Conservation (phyloP, 352 stramenopile genomes). For the Thraustotheca clavata region DNA sequence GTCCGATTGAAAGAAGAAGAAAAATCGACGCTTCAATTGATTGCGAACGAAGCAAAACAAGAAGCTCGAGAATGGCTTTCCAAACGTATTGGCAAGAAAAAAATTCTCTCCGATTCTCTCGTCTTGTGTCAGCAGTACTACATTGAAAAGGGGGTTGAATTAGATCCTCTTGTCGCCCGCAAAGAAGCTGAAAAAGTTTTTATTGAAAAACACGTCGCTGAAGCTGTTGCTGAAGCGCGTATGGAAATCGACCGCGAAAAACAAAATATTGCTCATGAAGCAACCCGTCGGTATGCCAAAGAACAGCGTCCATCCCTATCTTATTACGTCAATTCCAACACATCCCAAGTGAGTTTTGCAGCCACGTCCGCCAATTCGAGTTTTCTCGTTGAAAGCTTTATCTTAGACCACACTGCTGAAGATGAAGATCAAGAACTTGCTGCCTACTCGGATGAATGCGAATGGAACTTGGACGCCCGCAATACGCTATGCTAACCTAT, state of each 20-base stretch:
- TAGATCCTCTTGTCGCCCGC: background rate
- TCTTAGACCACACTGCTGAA: background rate
- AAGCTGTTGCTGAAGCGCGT: constrained; percentile 46
- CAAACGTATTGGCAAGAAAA: constrained; percentile 69
- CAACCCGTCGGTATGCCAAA: background rate
- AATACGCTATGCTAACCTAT: constrained; percentile 13
- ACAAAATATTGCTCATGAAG: constrained; percentile 47
- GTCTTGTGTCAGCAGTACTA: constrained; percentile 24
- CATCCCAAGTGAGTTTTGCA: background rate
- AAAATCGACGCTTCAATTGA: constrained; percentile 46
- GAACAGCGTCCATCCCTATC: background rate
- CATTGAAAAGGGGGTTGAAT: constrained; percentile 1
- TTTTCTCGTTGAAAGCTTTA: constrained; percentile 9
- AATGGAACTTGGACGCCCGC: constrained; percentile 4
- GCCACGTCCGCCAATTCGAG: background rate
- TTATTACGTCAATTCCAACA: background rate
- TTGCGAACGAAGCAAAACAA: constrained; percentile 51
- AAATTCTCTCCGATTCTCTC: constrained; percentile 53
- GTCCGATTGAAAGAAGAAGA: constrained; percentile 38
- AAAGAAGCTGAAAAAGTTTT: constrained; percentile 29
- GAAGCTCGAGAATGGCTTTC: constrained; percentile 62
- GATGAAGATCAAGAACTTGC: background rate
- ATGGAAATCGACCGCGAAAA: constrained; percentile 64
- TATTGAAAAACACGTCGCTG: constrained; percentile 67
- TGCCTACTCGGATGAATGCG: background rate